Base-by-base conservation (phyloP, 2,329 filamentous ascomycete genomes). In the Arthrobotrys megalospora region DNA sequence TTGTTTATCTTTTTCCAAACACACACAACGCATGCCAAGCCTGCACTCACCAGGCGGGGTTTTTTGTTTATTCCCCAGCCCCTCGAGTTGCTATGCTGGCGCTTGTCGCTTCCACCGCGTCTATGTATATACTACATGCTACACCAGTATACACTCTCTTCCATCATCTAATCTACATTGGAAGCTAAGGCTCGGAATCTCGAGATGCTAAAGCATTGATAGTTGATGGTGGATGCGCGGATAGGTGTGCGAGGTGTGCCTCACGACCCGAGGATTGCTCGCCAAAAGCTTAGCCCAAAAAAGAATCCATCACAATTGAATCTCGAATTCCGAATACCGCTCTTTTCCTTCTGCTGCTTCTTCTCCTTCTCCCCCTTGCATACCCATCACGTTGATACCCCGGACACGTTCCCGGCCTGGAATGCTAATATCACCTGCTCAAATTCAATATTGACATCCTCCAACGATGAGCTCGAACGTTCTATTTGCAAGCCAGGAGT, bases 1-100 rank as follows among this genome's bases (percentile, higher is more conserved):
- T 76, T 77, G 73, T 77, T 77, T 77, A 77, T 77, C 73, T 77
- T 77, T 77, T 77, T 62, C 73, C 73, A 77, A 77, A 77, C 73
- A 77, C 73, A 75, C 66, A 53, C 73, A 68, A 77, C 73, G 43
- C 73, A 77, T 47, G 60, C 73, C 73, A 77, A 68, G 73, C 60
- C 53, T 63, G 47, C 6, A 64, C 21, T 12, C 21, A 16, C 28
- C 34, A 12, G 7, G 6, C 5, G 67, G 52, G 67, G 16, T 21
- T 14, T 63, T 63, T 63, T 60, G 55, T 28, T 7, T 63, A 24
- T 21, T 38, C 24, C 32, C 67, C 55, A 48, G 64, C 64, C 64
- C 64, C 64, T 68, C 48, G 38, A 50, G 60, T 73, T 66, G 69
- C 69, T 55, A 73, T 48, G 60, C 48, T 41, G 50, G 55, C 67